Evolutionary conservation across 257 asterid genomes (phyloP).

Genomic region (Forsythia viridissima): DNA sequence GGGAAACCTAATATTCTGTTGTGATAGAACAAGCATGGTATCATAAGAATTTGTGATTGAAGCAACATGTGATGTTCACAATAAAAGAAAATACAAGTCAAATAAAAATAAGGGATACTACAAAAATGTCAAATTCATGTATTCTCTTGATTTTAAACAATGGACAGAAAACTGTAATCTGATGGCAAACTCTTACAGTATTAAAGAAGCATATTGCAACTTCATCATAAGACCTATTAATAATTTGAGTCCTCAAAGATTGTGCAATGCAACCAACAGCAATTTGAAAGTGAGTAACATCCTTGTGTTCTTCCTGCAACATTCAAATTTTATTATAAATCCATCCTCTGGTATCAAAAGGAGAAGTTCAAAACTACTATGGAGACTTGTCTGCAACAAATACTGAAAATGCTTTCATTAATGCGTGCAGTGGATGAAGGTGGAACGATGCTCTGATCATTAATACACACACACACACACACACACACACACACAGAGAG

Average conservation of each 20-base stretch:
- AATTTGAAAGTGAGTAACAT: constrained; percentile 58
- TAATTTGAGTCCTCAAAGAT: constrained; percentile 85
- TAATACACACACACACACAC: neutral
- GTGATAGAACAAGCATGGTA: no score
- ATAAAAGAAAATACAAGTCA: neutral
- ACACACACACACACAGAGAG: neutral
- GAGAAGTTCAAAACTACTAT: constrained; percentile 13
- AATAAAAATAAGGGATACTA: no score
- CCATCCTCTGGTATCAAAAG: neutral
- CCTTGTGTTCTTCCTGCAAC: constrained; percentile 61
- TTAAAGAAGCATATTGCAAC: constrained; percentile 91
- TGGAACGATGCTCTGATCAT: constrained; percentile 3
- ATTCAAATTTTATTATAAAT: constrained; percentile 17
- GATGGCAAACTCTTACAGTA: constrained; percentile 61
- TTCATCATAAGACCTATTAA: constrained; percentile 89
- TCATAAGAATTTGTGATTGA: no score
- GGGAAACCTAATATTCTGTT: no score
- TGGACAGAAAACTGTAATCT: constrained; percentile 1
- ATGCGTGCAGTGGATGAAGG: neutral
- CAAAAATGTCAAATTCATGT: neutral
- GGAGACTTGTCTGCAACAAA: neutral
- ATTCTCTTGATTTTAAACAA: constrained; percentile 8
- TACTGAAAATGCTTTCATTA: neutral
- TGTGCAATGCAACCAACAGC: constrained; percentile 60
- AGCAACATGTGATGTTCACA: neutral